Base-by-base conservation (phyloP, 2,329 filamentous ascomycete genomes). In the Phaeosphaeria sp. region DNA sequence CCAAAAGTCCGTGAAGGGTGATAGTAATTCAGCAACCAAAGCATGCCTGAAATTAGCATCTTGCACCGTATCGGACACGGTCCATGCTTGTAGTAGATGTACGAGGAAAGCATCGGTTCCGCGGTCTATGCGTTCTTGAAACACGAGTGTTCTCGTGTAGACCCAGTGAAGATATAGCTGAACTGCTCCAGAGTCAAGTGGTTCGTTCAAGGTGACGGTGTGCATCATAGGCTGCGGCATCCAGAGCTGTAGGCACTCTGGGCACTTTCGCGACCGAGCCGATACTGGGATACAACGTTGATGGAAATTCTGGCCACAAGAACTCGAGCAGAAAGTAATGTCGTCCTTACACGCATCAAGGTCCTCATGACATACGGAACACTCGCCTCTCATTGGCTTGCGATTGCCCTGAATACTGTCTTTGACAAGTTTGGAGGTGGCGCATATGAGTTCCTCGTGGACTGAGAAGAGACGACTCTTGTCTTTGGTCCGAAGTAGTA, bases 401-500 rank as follows among this genome's bases (percentile, higher is more conserved):
- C 61, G 52, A 1, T 53, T 42, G 2, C 42, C 22, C 42, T 66
- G 60, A 4, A 66, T 27, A 1, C n/a, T 4, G 0, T 46, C 18
- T 15, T 44, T 55, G 56, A 67, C 64, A 44, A 36, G 57, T 22
- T 45, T 11, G 2, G 64, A 67, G 17, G 18, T 53, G 42, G 49
- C 20, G 44, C 58, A 63, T n/a, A 64, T 27, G 2, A 65, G 48
- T n/a, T 63, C 58, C 52, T 68, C 60, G 56, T 68, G 64, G 27
- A 65, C 42, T 18, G 51, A 36, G 56, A 67, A 66, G 8, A 27
- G 21, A 15, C 52, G 51, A 5, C 43, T 18, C 30, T 33, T 6
- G 25, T 49, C 33, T 18, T 45, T 18, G 18, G 51, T 20, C 13
- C 52, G 46, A 42, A 67, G 51, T 5, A 30, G 49, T 0, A 55